phyloP scores from a whole-genome alignment of 2,329 filamentous ascomycete species.

The Ceratocystis ficicola region DNA sequence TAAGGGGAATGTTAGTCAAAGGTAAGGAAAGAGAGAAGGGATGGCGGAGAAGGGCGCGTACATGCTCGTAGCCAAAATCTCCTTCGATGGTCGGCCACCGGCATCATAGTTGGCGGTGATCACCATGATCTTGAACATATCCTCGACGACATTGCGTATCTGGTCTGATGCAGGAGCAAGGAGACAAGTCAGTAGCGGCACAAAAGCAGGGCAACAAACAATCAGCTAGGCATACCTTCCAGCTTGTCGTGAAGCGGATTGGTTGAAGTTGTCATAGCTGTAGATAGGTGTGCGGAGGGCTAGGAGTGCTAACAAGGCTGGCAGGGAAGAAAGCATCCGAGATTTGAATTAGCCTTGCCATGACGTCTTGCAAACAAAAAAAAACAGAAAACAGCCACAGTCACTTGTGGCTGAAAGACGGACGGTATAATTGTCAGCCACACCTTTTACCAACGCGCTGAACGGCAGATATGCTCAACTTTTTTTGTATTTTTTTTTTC shows the following conservation, averaged over 20 bases:
- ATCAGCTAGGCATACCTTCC: conserved; percentile 6
- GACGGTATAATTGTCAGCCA: background rate
- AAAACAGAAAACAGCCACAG: background rate
- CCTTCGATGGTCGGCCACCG: conserved; percentile 38
- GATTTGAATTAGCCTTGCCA: background rate
- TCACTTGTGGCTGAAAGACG: background rate
- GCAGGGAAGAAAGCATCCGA: background rate
- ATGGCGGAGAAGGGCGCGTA: conserved; percentile 25
- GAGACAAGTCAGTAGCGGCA: background rate
- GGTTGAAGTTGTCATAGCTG: conserved; percentile 6
- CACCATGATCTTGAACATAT: conserved; percentile 52
- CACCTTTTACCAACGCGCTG: background rate
- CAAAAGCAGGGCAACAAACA: background rate
- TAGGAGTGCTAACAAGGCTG: background rate
- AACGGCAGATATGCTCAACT: background rate
- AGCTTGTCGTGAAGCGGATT: conserved; percentile 12
- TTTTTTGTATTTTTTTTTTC: background rate
- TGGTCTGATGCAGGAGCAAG: conserved; percentile 33
- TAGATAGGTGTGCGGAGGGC: background rate
- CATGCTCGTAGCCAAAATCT: conserved; percentile 46
- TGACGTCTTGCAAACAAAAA: background rate
- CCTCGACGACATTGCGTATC: conserved; percentile 51
- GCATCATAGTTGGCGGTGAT: conserved; percentile 50
- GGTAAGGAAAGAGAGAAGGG: background rate
- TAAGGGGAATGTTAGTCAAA: background rate